Base-by-base conservation (phyloP, 2,329 filamentous ascomycete genomes). In the Botrytis squamosa region DNA sequence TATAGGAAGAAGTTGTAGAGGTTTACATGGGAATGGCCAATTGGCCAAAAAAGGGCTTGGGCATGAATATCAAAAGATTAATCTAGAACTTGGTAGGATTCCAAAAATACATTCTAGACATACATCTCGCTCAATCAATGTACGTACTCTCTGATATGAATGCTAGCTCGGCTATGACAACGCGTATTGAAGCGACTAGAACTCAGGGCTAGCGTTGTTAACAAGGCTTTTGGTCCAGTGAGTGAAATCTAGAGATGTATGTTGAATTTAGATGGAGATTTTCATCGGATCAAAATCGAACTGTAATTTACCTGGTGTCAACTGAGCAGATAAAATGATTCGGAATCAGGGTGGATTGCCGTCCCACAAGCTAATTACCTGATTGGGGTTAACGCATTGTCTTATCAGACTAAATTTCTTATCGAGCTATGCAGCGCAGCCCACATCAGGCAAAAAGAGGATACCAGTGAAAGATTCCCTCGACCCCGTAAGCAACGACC, bases 1-100 rank as follows among this genome's bases (percentile, higher is more conserved):
- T 98, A 99, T 81, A 89, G 96, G 77, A 94, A 91, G 72, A 65
- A 73, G 25, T 74, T 80, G 70, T 74, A 76, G 65, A 68, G 42
- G 5, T 12, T 16, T 42, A 42, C 20, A n/a, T n/a, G 49, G 6
- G 6, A n/a, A n/a, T 63, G 14, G 3, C 38, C 25, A 16, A 40
- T 40, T 40, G 60, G 25, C 36, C 5, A n/a, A n/a, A n/a, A n/a
- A 8, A 9, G 36, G 25, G 25, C 36, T 63, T 40, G 36, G 7
- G 60, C 36, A n/a, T n/a, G 14, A 16, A 40, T 38, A 36, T 62
- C 12, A 62, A 40, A 14, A 40, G 38, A 40, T n/a, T 18, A 38
- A 40, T n/a, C 25, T 40, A 18, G 22, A 40, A 16, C 25, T 40
- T 18, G 36, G 25, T n/a, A n/a, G 22, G 36, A 40, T 63, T 40